These are phyloP conservation scores for Arthrocladium fulminans DNA, from an alignment of 2,329 filamentous ascomycete species.

Conservation along the genomic window DNA sequence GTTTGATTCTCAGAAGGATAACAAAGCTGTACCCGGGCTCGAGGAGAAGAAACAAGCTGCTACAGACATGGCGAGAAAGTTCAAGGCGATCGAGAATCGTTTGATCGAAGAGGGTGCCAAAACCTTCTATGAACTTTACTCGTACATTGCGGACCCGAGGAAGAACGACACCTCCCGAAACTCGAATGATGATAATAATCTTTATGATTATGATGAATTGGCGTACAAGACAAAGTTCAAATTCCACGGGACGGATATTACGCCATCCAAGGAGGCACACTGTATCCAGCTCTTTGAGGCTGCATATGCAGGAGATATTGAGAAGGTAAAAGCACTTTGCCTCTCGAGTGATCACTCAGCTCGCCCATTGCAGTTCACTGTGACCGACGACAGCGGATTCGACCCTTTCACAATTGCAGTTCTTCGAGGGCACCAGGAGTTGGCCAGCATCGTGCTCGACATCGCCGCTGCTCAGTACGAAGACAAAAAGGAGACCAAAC, in stretches of 20 bases:
- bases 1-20: conserved; percentile 24
- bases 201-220: conserved; percentile 6
- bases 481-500: conserved; percentile 40
- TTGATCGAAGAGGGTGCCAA: conserved; percentile 56
- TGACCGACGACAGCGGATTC: conserved; percentile 43
- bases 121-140: conserved; percentile 56
- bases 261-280: conserved; percentile 45
- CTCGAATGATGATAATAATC: not conserved
- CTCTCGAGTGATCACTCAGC: conserved; percentile 44
- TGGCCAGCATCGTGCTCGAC: conserved; percentile 59
- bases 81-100: conserved; percentile 46
- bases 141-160: conserved; percentile 30
- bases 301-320: conserved; percentile 60
- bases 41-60: conserved; percentile 51
- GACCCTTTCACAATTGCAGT: conserved; percentile 62
- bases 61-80: conserved; percentile 40
- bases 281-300: conserved; percentile 57
- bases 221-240: conserved; percentile 43
- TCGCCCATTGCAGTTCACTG: conserved; percentile 55
- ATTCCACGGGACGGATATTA: conserved; percentile 45
- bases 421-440: conserved; percentile 53
- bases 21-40: conserved; percentile 22
- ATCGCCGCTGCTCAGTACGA: conserved; percentile 62
- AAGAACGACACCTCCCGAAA: conserved; percentile 1
- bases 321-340: conserved; percentile 22